Percentiles rank a stretch among this genome's conserved stretches.
These are phyloP conservation scores for Clavariopsis aquatica DNA, from an alignment of 495 filamentous ascomycete species.

Conservation along the genomic window DNA sequence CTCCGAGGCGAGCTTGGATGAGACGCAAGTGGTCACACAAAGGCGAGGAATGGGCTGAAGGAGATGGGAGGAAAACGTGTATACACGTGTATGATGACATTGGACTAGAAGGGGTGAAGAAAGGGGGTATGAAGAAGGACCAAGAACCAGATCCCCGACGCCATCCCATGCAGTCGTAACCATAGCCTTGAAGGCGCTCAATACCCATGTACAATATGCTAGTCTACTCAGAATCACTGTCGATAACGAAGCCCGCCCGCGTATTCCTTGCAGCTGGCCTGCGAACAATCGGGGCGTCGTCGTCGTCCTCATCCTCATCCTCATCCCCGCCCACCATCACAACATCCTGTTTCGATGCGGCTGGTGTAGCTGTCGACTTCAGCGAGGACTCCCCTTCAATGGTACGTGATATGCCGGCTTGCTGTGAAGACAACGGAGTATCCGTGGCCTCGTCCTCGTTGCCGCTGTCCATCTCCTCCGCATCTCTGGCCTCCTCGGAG, in stretches of 20 bases:
- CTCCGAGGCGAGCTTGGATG: neutral
- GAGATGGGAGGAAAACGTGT: no score
- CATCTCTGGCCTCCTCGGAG: conserved; percentile 18
- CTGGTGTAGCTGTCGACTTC: neutral
- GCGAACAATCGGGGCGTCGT: conserved; percentile 24
- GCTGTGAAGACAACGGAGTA: conserved; percentile 39
- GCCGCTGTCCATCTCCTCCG: conserved; percentile 11
- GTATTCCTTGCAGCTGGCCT: conserved; percentile 26
- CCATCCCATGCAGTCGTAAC: conserved; percentile 11
- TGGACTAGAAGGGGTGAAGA: no score
- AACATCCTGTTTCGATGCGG: conserved; percentile 16
- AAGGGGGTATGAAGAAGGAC: conserved; percentile 16
- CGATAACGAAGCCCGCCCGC: conserved; percentile 41
- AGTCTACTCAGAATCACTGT: conserved; percentile 39
- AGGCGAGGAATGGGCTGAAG: no score
- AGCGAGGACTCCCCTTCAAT: conserved; percentile 17
- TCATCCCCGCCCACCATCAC: conserved; percentile 29
- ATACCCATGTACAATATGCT: neutral
- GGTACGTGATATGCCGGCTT: conserved; percentile 4
- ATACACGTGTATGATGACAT: neutral
- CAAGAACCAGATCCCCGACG: conserved; percentile 1
- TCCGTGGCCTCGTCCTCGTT: conserved; percentile 33
- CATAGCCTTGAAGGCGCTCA: neutral
- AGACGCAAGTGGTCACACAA: no score
- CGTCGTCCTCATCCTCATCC: conserved; percentile 35